phyloP scores from a whole-genome alignment of 805 yeast species.

The Deakozyma indianensis region DNA sequence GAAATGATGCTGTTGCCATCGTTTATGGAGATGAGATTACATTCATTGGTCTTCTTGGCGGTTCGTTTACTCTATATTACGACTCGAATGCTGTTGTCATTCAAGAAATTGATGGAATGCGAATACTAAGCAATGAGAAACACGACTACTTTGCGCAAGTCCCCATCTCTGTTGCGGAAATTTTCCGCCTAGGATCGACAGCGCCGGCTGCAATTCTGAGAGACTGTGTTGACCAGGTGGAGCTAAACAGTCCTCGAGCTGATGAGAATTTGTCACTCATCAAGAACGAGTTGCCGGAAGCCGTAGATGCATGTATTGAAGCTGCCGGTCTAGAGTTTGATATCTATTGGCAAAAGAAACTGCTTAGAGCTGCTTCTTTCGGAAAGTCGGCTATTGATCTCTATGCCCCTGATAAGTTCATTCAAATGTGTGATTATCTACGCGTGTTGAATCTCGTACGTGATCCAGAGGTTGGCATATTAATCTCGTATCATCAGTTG shows the following conservation, averaged over 20 bases:
- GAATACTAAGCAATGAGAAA: conserved; percentile 41
- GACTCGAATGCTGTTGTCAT: conserved; percentile 28
- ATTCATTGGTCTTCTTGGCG: conserved; percentile 37
- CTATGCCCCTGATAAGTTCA: conserved; percentile 46
- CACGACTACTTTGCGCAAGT: conserved; percentile 57
- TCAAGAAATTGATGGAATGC: conserved; percentile 52
- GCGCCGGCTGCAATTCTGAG: conserved; percentile 69
- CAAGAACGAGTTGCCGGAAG: conserved; percentile 35
- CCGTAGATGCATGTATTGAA: conserved; percentile 55
- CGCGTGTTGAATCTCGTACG: conserved; percentile 61
- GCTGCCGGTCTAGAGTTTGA: conserved; percentile 73
- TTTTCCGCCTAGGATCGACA: conserved; percentile 73
- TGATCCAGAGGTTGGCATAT: conserved; percentile 49
- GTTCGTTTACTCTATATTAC: conserved; percentile 18
- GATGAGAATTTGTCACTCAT: conserved; percentile 56
- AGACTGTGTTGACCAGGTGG: conserved; percentile 60
- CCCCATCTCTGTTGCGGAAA: conserved; percentile 35
- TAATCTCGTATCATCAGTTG: conserved; percentile 47
- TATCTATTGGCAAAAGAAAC: conserved; percentile 61
- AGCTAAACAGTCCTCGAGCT: conserved; percentile 61
- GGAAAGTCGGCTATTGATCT: conserved; percentile 54
- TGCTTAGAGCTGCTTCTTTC: conserved; percentile 69
- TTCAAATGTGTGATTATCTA: conserved; percentile 44
- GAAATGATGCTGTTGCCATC: conserved; percentile 63
- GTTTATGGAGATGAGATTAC: conserved; percentile 46